Base-by-base conservation (phyloP, 768 basidiomycete species). In the Amyloporia xantha region DNA sequence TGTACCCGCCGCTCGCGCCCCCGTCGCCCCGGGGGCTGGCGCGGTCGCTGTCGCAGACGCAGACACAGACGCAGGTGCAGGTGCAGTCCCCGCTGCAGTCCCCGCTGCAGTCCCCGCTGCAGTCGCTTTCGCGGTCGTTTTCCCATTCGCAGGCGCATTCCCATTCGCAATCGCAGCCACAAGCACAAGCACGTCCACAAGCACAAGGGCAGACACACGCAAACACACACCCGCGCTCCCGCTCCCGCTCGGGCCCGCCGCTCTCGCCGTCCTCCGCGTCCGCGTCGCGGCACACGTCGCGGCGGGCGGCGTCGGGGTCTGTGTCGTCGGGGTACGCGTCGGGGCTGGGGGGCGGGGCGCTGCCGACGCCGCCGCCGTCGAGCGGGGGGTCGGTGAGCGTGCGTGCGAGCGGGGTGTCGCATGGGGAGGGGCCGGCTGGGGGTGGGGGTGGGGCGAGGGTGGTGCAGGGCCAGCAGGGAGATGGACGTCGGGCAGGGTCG, bases 281-380 rank as follows among this genome's bases (percentile, higher is more conserved):
- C 30, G 30, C 30, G 30, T 15, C 15, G 9, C 30, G 7, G 30
- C 30, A 7, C 30, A 15, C 30, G 30, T 15, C 30, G 30, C 30
- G 30, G 9, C 15, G 7, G 9, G 7, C 30, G 30, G 9, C 30
- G 30, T 33, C n/a, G n/a, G n/a, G n/a, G n/a, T n/a, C n/a, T n/a
- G n/a, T n/a, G n/a, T n/a, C n/a, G n/a, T n/a, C n/a, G n/a, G n/a
- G n/a, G n/a, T n/a, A n/a, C n/a, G n/a, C n/a, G n/a, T n/a, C n/a
- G n/a, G n/a, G n/a, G 38, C 20, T 9, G 7, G 12, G 7, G 38
- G 7, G 38, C 38, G 20, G 26, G 15, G 28, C 23, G 24, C 36
- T 47, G n/a, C 38, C 38, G 38, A 39, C 38, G 38, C 38, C 38
- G 38, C 38, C 38, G 15, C 20, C 38, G 38, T 39, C 38, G 38